Conservation (phyloP, 495 filamentous ascomycete species). For the Oidiodendron maius region DNA sequence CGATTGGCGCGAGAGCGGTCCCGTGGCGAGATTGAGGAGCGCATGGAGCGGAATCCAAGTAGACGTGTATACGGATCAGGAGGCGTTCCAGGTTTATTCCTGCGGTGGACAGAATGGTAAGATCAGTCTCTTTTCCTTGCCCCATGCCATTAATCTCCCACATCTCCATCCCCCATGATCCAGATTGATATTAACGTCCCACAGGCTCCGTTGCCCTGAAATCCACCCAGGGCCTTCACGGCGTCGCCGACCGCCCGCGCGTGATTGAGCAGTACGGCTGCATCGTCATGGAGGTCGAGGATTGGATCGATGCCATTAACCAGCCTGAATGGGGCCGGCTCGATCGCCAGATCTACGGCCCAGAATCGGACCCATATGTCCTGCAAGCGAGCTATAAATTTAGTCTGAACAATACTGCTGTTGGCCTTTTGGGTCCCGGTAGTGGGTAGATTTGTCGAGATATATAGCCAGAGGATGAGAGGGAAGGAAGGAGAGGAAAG, state of each 20-base stretch:
- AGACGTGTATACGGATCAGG: conserved; percentile 69
- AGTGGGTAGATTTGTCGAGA: conserved; percentile 10
- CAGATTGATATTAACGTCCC: too few species aligned
- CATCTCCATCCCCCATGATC: too few species aligned
- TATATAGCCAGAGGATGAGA: too few species aligned
- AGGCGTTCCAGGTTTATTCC: conserved; percentile 71
- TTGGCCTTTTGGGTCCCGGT: conserved; percentile 11
- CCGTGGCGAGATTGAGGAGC: conserved; percentile 57
- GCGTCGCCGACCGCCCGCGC: conserved; percentile 32
- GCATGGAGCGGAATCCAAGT: conserved; percentile 65
- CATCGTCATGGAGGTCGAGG: conserved; percentile 61
- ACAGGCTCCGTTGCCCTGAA: conserved; percentile 45
- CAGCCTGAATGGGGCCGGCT: conserved; percentile 68
- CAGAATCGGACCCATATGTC: conserved; percentile 54
- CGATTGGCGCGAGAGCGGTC: conserved; percentile 49
- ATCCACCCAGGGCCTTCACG: conserved; percentile 52
- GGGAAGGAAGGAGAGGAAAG: too few species aligned
- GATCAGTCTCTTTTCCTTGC: background rate
- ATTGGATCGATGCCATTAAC: conserved; percentile 81
- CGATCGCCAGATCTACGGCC: conserved; percentile 56
- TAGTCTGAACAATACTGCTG: conserved; percentile 14
- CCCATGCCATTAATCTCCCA: too few species aligned
- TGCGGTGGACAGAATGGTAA: conserved; percentile 67
- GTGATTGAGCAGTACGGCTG: conserved; percentile 64
- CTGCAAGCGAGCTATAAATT: conserved; percentile 64